Base-by-base conservation (phyloP, 179 eudicot genomes). In the Actinidia polygama region DNA sequence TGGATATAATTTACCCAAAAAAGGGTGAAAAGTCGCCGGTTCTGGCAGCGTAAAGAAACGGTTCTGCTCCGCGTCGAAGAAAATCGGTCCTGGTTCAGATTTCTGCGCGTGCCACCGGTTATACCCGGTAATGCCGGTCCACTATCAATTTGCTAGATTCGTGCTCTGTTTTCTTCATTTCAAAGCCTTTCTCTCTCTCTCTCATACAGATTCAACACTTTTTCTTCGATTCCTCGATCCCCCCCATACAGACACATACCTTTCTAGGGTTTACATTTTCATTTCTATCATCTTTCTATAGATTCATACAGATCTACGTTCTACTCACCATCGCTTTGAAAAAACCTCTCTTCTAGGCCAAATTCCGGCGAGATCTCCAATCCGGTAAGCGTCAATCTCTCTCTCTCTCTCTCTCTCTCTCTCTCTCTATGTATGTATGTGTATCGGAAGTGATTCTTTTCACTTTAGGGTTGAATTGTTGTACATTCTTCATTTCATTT, bases 51-150 rank as follows among this genome's bases (percentile, higher is more conserved):
- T 40, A 40, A 40, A 40, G 44, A 40, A 40, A 40, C 44, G 44
- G 44, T 40, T 40, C 73, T 68, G 15, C 73, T 36, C 50, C 73
- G 73, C 73, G 73, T 68, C n/a, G 40, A 6, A 40, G 49, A 67
- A 26, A 40, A 68, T 21, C 50, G 73, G 73, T 69, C 50, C 23
- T 69, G 5, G 26, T 61, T 7, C 21, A 40, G 44, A 58, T 58
- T 16, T 26, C 46, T 6, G 46, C 58, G 19, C 7, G 61, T 14
- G 77, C 68, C 23, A 80, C 82, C 68, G 82, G 44, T 55, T 70
- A 40, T 10, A 80, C 77, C 76, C 82, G 82, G 82, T 80, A 55
- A 55, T 53, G 44, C 76, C 75, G 66, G 76, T 80, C 40, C 75
- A 51, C 63, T 36, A 36, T 30, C 5, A 10, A 46, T 0, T 49